phyloP scores from a whole-genome alignment of 2,329 filamentous ascomycete genomes.

The Neofusicoccum ribis region DNA sequence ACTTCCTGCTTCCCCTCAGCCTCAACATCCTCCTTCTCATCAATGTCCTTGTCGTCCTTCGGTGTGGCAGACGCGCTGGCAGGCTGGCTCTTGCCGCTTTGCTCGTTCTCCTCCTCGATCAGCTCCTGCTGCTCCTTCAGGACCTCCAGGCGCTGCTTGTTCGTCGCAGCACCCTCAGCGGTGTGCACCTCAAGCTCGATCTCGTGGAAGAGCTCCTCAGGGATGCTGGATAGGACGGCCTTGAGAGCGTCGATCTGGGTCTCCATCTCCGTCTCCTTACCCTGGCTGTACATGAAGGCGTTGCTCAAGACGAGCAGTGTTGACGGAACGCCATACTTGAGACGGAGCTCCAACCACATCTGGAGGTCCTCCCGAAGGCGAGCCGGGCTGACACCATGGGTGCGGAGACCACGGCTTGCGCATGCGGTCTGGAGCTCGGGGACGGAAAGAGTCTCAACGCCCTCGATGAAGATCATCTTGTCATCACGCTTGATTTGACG shows the following conservation, averaged over 20 bases:
- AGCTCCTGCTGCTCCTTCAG: constrained; percentile 98
- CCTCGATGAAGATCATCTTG: constrained; percentile 88
- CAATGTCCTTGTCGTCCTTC: constrained; percentile 87
- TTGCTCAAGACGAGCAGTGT: constrained; percentile 95
- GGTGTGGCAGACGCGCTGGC: constrained; percentile 56
- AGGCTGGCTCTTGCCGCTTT: constrained; percentile 78
- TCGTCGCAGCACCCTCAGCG: constrained; percentile 93
- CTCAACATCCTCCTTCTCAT: constrained; percentile 65
- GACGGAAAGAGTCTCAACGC: constrained; percentile 90
- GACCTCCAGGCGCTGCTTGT: constrained; percentile 98
- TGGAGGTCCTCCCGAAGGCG: constrained; percentile 86
- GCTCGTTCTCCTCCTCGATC: constrained; percentile 94
- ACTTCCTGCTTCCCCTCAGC: background rate
- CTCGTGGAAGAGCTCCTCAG: constrained; percentile 98
- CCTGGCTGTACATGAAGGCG: constrained; percentile 93
- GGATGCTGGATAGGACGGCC: constrained; percentile 89
- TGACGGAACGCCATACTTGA: constrained; percentile 93
- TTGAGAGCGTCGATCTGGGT: constrained; percentile 91
- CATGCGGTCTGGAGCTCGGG: constrained; percentile 89
- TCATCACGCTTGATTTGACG: constrained; percentile 99
- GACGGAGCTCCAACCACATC: constrained; percentile 89
- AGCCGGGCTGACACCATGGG: constrained; percentile 86
- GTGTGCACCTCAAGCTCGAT: constrained; percentile 98
- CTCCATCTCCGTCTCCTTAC: constrained; percentile 78
- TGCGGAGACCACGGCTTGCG: constrained; percentile 87